Conservation (phyloP, 2,329 filamentous ascomycete genomes). For the Colletotrichum agaves region DNA sequence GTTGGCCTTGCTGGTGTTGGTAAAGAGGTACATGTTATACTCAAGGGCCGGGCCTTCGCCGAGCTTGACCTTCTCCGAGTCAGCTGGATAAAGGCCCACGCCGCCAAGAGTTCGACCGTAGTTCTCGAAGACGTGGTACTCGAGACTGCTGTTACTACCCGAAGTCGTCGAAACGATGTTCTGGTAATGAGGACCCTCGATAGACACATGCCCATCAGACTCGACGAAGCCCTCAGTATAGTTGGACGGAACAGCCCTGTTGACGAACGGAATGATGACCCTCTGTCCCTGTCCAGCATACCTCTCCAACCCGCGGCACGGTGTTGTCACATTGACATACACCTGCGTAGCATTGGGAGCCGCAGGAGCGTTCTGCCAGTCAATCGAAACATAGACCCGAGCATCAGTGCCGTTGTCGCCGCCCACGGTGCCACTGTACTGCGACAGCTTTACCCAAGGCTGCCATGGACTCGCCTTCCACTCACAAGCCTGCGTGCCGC, state of each 20-base stretch:
- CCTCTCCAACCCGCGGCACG: slow-evolving; percentile 55
- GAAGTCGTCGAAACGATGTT: slow-evolving; percentile 48
- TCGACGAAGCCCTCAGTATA: slow-evolving; percentile 72
- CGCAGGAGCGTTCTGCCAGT: slow-evolving; percentile 69
- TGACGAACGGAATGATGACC: slow-evolving; percentile 65
- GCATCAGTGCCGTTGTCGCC: slow-evolving; percentile 60
- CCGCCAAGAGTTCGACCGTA: slow-evolving; percentile 69
- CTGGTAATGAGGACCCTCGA: slow-evolving; percentile 65
- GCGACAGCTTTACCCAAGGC: slow-evolving; percentile 63
- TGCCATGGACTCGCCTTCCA: slow-evolving; percentile 62
- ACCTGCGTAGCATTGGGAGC: slow-evolving; percentile 55
- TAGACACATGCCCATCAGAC: slow-evolving; percentile 66
- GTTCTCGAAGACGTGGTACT: slow-evolving; percentile 62
- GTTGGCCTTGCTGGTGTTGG: slow-evolving; percentile 55
- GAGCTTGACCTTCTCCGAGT: slow-evolving; percentile 59
- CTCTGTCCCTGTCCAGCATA: slow-evolving; percentile 54
- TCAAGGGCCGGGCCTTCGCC: slow-evolving; percentile 65
- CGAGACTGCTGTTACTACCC: slow-evolving; percentile 28
- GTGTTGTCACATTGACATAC: slow-evolving; percentile 63
- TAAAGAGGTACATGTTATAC: slow-evolving; percentile 72
- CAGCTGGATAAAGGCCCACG: slow-evolving; percentile 65
- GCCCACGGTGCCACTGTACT: slow-evolving; percentile 60
- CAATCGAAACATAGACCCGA: slow-evolving; percentile 64
- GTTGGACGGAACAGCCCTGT: slow-evolving; percentile 57
- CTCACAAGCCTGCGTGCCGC: slow-evolving; percentile 63